Conservation (phyloP, 495 filamentous ascomycete species). For the Penicillium salamii region DNA sequence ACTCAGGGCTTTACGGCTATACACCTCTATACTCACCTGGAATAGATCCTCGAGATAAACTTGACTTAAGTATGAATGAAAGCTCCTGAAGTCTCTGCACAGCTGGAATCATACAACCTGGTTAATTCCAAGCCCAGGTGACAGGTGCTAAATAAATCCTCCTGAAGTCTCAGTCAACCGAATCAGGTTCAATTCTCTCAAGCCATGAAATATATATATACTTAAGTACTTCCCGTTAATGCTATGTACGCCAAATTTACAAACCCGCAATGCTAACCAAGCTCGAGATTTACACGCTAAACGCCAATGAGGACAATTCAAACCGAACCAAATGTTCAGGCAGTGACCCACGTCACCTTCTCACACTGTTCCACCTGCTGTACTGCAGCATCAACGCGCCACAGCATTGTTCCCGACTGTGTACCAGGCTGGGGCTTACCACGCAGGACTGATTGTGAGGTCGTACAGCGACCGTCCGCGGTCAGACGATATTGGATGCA, state of each 20-base stretch:
- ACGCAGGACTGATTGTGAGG: slow-evolving; percentile 17
- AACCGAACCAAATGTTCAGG: background rate
- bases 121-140: no score
- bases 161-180: background rate
- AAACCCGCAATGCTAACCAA: background rate
- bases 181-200: background rate
- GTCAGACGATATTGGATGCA: slow-evolving; percentile 42
- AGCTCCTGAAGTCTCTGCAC: no score
- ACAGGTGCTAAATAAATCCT: no score
- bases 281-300: background rate
- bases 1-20: no score
- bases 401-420: slow-evolving; percentile 29
- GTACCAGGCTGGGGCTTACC: slow-evolving; percentile 14
- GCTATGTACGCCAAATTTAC: background rate
- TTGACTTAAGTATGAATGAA: no score
- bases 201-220: background rate
- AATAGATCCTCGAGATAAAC: no score
- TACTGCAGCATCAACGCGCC: slow-evolving; percentile 24
- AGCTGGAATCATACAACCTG: no score
- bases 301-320: background rate
- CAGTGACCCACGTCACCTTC: slow-evolving; percentile 4
- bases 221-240: background rate
- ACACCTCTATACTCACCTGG: no score
- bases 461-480: slow-evolving; percentile 26
- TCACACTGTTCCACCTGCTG: slow-evolving; percentile 17